A percentile compares a stretch with the other conserved stretches of the same genome.
phyloP scores from a whole-genome alignment of 371 early-diverging fungal species.

The Mucor indicus region DNA sequence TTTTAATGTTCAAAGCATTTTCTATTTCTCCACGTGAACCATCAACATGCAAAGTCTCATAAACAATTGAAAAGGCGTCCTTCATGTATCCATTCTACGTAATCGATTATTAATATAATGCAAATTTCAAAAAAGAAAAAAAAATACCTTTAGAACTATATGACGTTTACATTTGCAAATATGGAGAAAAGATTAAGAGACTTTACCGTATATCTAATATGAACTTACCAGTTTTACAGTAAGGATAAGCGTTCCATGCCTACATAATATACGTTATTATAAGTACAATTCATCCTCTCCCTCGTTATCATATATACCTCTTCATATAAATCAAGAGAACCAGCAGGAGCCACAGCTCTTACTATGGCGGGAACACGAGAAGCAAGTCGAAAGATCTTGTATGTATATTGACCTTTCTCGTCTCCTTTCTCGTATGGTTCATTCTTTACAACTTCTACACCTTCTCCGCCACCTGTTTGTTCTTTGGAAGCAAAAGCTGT shows the following conservation, averaged over 20 bases:
- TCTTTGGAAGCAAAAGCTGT: conserved; percentile 70
- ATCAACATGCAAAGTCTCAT: conserved; percentile 73
- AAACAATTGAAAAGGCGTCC: conserved; percentile 66
- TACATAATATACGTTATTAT: background rate
- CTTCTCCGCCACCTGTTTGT: conserved; percentile 71
- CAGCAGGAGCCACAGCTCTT: conserved; percentile 57
- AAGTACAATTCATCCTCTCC: background rate
- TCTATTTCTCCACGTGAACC: conserved; percentile 67
- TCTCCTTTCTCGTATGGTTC: conserved; percentile 64
- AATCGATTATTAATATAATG: background rate
- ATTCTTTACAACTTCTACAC: conserved; percentile 68
- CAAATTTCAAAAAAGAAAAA: no score
- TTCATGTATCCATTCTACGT: conserved; percentile 65
- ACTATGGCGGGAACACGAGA: conserved; percentile 59
- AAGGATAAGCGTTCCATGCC: conserved; percentile 86
- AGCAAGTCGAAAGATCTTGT: conserved; percentile 64
- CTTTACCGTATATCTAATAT: background rate
- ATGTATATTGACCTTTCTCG: conserved; percentile 74
- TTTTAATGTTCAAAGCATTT: conserved; percentile 48
- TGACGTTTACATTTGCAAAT: no score
- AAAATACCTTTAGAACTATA: conserved; percentile 14
- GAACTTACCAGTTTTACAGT: conserved; percentile 69
- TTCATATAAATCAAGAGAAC: conserved; percentile 64
- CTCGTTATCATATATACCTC: conserved; percentile 24
- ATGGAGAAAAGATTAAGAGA: background rate